These are phyloP conservation scores for Nasturtium officinale DNA, from an alignment of 345 rosid genomes.

Conservation along the genomic window DNA sequence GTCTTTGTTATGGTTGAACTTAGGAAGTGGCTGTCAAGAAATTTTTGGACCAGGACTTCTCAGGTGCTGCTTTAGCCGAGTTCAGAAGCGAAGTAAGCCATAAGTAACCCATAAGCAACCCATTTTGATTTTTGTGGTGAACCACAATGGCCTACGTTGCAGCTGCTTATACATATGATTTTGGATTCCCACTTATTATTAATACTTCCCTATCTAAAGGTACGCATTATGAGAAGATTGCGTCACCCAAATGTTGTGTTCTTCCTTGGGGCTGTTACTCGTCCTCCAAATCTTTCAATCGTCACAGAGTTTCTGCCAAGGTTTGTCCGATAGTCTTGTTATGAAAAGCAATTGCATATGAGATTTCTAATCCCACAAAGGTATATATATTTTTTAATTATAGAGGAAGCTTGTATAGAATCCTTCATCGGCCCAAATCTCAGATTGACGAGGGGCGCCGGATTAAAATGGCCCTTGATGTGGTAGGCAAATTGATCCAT, in stretches of 20 bases:
- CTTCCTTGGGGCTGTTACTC: constrained; percentile 98
- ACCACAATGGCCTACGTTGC: constrained; percentile 10
- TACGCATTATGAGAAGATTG: constrained; percentile 95
- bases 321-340: constrained; percentile 44
- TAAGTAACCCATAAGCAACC: constrained; percentile 6
- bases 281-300: constrained; percentile 98
- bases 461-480: constrained; percentile 99
- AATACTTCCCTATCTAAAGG: constrained; percentile 48
- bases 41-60: constrained; percentile 98
- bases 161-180: constrained; percentile 2
- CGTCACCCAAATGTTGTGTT: constrained; percentile 99
- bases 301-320: constrained; percentile 97
- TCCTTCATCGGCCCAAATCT: constrained; percentile 90
- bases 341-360: constrained; percentile 11
- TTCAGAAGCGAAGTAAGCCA: constrained; percentile 95
- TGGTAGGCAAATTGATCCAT: constrained; percentile 58
- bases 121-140: constrained; percentile 11
- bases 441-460: constrained; percentile 91
- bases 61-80: constrained; percentile 95
- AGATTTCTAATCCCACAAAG: constrained; percentile 23
- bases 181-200: constrained; percentile 3
- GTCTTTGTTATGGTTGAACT: constrained; percentile 43
- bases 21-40: constrained; percentile 99
- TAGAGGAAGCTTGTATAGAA: constrained; percentile 96
- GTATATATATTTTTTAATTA: constrained; percentile 26